These are phyloP conservation scores for Durio zibethinus DNA, from an alignment of 345 rosid genomes.

Conservation along the genomic window DNA sequence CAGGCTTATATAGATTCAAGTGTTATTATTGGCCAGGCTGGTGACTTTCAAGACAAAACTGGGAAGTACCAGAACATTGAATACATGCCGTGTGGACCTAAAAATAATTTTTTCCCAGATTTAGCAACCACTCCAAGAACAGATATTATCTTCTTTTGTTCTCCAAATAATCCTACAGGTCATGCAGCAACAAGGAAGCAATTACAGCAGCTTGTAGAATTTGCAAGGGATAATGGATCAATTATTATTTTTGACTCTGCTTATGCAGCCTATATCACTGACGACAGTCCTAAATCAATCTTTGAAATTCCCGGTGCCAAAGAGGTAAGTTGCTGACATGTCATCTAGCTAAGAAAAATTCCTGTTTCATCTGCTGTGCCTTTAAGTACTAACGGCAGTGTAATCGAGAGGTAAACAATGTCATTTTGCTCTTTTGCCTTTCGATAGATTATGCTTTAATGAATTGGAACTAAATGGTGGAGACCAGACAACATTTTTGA, in stretches of 20 bases:
- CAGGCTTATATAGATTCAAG: slow-evolving; percentile 80
- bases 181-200: slow-evolving; percentile 61
- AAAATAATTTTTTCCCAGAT: slow-evolving; percentile 70
- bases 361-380: neutral
- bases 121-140: slow-evolving; percentile 49
- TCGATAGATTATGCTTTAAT: neutral
- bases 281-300: slow-evolving; percentile 66
- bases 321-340: slow-evolving; percentile 44
- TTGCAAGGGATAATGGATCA: slow-evolving; percentile 77
- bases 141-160: slow-evolving; percentile 85
- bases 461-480: neutral
- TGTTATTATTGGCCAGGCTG: slow-evolving; percentile 76
- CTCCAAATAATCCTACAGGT: slow-evolving; percentile 93
- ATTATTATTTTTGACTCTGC: slow-evolving; percentile 73
- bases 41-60: slow-evolving; percentile 46
- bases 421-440: neutral
- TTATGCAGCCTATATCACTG: slow-evolving; percentile 66
- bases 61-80: slow-evolving; percentile 57
- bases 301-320: slow-evolving; percentile 89
- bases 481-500: neutral
- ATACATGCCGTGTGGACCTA: slow-evolving; percentile 58
- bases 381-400: neutral
- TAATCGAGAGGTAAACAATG: neutral
- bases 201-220: slow-evolving; percentile 53
- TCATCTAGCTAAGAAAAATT: neutral